These are phyloP conservation scores for Cardamine occulta DNA, from an alignment of 345 rosid genomes.

Conservation along the genomic window DNA sequence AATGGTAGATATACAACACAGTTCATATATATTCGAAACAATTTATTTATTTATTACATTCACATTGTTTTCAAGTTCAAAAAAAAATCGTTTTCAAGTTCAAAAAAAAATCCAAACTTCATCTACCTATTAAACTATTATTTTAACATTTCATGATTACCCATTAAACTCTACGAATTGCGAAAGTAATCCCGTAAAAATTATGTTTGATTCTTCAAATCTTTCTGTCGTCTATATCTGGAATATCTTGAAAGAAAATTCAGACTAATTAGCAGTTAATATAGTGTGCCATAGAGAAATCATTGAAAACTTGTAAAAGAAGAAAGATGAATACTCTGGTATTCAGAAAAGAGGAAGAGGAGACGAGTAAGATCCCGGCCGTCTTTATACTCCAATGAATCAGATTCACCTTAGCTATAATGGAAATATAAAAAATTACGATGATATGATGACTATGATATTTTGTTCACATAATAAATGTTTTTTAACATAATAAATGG, in stretches of 20 bases:
- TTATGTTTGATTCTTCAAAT: neutral
- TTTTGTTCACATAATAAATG: neutral
- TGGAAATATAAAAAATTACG: neutral
- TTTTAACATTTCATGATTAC: neutral
- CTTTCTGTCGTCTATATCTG: neutral
- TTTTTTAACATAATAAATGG: neutral
- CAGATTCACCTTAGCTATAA: constrained; percentile 33
- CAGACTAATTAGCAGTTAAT: neutral
- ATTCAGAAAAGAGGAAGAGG: neutral
- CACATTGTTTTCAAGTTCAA: neutral
- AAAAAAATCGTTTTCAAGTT: neutral
- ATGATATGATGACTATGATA: neutral
- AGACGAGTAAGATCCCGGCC: constrained; percentile 21
- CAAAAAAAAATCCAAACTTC: neutral
- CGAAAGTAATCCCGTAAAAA: neutral
- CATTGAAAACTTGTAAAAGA: neutral
- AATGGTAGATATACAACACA: neutral
- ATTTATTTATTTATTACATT: neutral
- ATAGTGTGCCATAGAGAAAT: neutral
- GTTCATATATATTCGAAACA: neutral
- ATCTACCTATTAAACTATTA: neutral
- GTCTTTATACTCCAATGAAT: constrained; percentile 17
- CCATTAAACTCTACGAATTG: neutral
- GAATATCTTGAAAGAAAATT: neutral
- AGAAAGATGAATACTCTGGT: neutral